phyloP scores from a whole-genome alignment of 1,139 yeast genomes.

The Blastobotrys proliferans region DNA sequence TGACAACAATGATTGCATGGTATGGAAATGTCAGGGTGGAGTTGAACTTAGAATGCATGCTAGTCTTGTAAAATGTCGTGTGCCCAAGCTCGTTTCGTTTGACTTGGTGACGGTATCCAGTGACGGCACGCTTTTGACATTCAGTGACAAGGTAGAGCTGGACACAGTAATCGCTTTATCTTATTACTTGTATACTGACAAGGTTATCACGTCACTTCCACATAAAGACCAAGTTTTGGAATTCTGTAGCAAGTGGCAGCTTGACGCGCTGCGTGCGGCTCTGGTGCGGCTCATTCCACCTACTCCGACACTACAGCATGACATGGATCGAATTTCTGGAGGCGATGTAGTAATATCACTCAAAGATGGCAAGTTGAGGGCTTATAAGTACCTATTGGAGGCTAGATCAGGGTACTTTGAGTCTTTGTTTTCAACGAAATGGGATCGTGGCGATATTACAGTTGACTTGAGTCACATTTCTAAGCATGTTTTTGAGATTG shows the following conservation, averaged over 20 bases:
- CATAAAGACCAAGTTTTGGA: conserved; percentile 28
- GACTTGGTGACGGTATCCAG: neutral
- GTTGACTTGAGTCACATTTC: conserved; percentile 37
- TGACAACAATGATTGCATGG: conserved; percentile 17
- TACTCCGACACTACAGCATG: conserved; percentile 17
- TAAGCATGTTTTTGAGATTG: conserved; percentile 44
- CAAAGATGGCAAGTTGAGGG: conserved; percentile 40
- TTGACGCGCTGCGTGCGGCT: conserved; percentile 24
- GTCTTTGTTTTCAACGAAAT: conserved; percentile 51
- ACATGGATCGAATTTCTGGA: conserved; percentile 14
- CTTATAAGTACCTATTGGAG: conserved; percentile 51
- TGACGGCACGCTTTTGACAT: conserved; percentile 17
- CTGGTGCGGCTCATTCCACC: conserved; percentile 20
- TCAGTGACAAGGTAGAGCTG: conserved; percentile 22
- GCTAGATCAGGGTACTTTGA: conserved; percentile 63
- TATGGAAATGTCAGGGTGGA: conserved; percentile 14
- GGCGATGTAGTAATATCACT: conserved; percentile 37
- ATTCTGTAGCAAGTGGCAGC: conserved; percentile 20
- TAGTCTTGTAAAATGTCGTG: conserved; percentile 21
- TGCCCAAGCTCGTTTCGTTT: conserved; percentile 2
- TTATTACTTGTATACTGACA: conserved; percentile 49
- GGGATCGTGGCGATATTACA: conserved; percentile 37
- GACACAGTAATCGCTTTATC: conserved; percentile 37
- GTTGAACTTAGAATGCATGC: conserved; percentile 27
- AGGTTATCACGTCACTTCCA: conserved; percentile 34